A percentile compares a stretch with the other conserved stretches of the same genome.
These are phyloP conservation scores for Ochetophila trinervis DNA, from an alignment of 306 rosid genomes.

Conservation along the genomic window DNA sequence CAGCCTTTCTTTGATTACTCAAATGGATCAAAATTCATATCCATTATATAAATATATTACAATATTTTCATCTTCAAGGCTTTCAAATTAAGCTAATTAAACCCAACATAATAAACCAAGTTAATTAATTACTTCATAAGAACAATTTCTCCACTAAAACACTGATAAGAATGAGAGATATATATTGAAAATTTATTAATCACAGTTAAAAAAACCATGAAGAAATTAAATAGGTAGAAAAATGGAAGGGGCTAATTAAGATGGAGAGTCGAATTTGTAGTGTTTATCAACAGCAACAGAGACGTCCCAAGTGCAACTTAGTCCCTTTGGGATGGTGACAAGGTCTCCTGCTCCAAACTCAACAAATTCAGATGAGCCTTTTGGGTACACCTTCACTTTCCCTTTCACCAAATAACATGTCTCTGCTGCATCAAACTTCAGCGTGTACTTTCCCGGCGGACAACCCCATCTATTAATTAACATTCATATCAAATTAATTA, in stretches of 20 bases:
- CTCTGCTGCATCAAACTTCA: slow-evolving; percentile 80
- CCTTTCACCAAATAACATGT: slow-evolving; percentile 83
- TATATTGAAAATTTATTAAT: too few species aligned
- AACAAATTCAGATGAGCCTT: slow-evolving; percentile 58
- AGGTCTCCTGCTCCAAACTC: slow-evolving; percentile 90
- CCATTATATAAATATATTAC: too few species aligned
- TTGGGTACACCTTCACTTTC: slow-evolving; percentile 74
- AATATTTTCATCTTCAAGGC: too few species aligned
- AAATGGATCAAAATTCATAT: too few species aligned
- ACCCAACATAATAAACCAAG: too few species aligned
- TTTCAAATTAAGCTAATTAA: too few species aligned
- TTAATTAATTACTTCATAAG: too few species aligned
- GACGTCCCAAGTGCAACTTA: slow-evolving; percentile 92
- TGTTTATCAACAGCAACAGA: slow-evolving; percentile 76
- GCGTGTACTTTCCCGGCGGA: slow-evolving; percentile 79
- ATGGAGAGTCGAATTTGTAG: slow-evolving; percentile 65
- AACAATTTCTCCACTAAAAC: too few species aligned
- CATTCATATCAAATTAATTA: background rate
- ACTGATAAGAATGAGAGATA: too few species aligned
- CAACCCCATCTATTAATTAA: slow-evolving; percentile 71
- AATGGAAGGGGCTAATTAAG: background rate
- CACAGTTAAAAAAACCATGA: too few species aligned
- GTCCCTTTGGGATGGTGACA: slow-evolving; percentile 78
- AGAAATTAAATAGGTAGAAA: background rate
- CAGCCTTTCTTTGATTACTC: too few species aligned